Percentiles rank a stretch among this genome's conserved stretches.
phyloP scores from a whole-genome alignment of 495 filamentous ascomycete genomes.

The Xylaria venustula region DNA sequence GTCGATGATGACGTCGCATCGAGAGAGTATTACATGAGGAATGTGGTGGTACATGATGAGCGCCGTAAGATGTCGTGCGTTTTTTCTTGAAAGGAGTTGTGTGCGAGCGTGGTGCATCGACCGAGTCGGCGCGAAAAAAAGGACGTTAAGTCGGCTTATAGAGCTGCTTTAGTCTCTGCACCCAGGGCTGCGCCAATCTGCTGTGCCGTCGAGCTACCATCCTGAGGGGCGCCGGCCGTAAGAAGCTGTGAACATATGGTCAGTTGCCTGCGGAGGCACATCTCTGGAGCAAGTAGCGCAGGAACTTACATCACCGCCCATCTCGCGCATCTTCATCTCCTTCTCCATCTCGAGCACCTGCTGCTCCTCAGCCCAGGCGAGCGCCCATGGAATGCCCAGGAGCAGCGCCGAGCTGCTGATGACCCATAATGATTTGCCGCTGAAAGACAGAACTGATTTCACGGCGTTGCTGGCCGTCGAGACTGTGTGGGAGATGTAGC shows the following conservation, averaged over 20 bases:
- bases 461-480: slow-evolving; percentile 48
- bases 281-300: background rate
- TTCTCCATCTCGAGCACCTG: slow-evolving; percentile 94
- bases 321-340: slow-evolving; percentile 89
- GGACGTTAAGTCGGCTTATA: slow-evolving; percentile 16
- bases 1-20: background rate
- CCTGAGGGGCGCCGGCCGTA: slow-evolving; percentile 24
- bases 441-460: slow-evolving; percentile 61
- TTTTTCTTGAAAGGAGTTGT: background rate
- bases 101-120: background rate
- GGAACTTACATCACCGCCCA: slow-evolving; percentile 48
- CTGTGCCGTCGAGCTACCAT: slow-evolving; percentile 31
- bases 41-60: slow-evolving; percentile 1
- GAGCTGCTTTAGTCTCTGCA: slow-evolving; percentile 29
- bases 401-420: slow-evolving; percentile 83
- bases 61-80: background rate
- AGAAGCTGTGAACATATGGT: slow-evolving; percentile 31
- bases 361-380: slow-evolving; percentile 94
- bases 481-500: slow-evolving; percentile 60
- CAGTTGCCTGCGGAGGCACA: background rate
- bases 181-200: slow-evolving; percentile 35
- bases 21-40: background rate
- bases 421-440: slow-evolving; percentile 84
- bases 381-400: slow-evolving; percentile 86
- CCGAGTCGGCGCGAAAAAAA: background rate